Percentiles rank a stretch among this genome's conserved stretches.
phyloP scores from a whole-genome alignment of 148 eudicot species.

The Fagopyrum esculentum region DNA sequence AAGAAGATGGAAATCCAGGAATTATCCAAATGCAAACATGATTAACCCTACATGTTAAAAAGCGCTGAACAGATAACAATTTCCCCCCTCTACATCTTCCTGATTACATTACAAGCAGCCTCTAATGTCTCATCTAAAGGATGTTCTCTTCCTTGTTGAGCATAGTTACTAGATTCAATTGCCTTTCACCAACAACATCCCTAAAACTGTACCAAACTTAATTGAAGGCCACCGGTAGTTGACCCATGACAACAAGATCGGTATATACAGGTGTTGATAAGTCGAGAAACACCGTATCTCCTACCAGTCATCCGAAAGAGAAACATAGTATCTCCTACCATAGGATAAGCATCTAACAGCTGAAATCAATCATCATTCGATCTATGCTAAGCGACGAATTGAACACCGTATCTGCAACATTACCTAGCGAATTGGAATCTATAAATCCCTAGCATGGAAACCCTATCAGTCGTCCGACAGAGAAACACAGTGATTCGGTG shows the following conservation, averaged over 20 bases:
- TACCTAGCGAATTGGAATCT: no score
- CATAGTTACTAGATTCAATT: conserved; percentile 7
- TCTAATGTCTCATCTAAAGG: conserved; percentile 3
- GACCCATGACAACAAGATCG: neutral
- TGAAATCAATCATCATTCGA: no score
- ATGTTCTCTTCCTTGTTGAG: conserved; percentile 11
- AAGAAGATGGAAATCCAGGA: conserved; percentile 10
- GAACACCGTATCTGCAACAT: no score
- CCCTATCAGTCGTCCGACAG: no score
- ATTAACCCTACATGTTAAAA: conserved; percentile 8
- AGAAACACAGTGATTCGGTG: no score
- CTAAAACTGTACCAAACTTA: conserved; percentile 12
- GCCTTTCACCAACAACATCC: neutral
- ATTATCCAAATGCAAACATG: conserved; percentile 2
- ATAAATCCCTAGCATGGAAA: no score
- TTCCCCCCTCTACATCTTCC: conserved; percentile 3
- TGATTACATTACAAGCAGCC: conserved; percentile 14
- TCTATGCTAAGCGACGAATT: no score
- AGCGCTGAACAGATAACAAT: neutral
- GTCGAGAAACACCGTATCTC: no score
- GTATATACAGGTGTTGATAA: conserved; percentile 9
- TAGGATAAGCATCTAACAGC: no score
- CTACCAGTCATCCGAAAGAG: no score
- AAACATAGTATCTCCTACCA: no score
- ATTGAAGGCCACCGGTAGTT: conserved; percentile 7